These are phyloP conservation scores for Ciborinia camelliae DNA, from an alignment of 2,329 filamentous ascomycete genomes.

Conservation along the genomic window DNA sequence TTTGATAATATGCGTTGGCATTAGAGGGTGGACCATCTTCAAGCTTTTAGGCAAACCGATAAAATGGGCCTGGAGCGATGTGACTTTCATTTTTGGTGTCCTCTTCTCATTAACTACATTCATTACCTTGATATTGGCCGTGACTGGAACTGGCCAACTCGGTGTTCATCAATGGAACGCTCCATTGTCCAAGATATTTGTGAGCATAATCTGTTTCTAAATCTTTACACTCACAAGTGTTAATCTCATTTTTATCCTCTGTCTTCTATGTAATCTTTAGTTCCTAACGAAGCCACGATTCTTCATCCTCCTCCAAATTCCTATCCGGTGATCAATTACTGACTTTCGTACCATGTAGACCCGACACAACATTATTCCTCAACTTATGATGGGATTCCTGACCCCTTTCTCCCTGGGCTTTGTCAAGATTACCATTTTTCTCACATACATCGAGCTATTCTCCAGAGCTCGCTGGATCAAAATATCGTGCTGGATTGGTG, in stretches of 20 bases:
- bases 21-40: neutral
- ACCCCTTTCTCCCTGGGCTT: neutral
- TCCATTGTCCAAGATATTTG: neutral
- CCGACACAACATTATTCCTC: too few relatives aligned
- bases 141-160: neutral
- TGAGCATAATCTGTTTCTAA: neutral
- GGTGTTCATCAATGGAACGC: neutral
- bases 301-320: too few relatives aligned
- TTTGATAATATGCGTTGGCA: neutral
- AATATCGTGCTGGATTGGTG: neutral
- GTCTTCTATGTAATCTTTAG: too few relatives aligned
- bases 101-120: neutral
- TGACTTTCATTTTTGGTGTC: neutral
- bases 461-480: accelerated
- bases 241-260: too few relatives aligned
- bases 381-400: too few relatives aligned
- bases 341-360: too few relatives aligned
- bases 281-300: too few relatives aligned
- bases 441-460: neutral
- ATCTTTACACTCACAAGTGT: too few relatives aligned
- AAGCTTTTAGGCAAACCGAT: neutral
- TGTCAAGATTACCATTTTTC: neutral
- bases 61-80: neutral
- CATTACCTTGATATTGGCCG: neutral
- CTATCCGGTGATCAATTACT: too few relatives aligned